phyloP scores from a whole-genome alignment of 2,329 filamentous ascomycete species.

The Botrytis porri region DNA sequence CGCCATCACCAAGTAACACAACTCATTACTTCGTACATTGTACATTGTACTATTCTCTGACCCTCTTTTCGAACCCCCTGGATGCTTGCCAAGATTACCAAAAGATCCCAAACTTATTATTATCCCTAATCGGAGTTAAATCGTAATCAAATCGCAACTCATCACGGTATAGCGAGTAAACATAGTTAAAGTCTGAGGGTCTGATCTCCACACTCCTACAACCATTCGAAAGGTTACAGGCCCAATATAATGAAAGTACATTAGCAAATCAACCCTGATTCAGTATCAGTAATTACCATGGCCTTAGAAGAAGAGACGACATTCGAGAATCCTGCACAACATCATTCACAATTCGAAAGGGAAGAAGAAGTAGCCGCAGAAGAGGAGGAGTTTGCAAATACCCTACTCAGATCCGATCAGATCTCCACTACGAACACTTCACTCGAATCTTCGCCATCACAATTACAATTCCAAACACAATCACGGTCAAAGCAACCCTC shows the following conservation, averaged over 20 bases:
- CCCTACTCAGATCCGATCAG: neutral
- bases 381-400: neutral
- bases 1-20: neutral
- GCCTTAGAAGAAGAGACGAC: neutral
- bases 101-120: neutral
- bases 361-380: neutral
- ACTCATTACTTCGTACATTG: neutral
- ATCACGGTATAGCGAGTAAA: neutral
- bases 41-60: neutral
- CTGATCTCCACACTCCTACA: neutral
- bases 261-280: slow-evolving; percentile 12
- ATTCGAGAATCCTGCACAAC: neutral
- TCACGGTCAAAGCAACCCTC: neutral
- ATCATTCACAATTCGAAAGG: slow-evolving; percentile 11
- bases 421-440: slow-evolving; percentile 5
- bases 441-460: neutral
- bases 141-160: neutral
- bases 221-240: slow-evolving; percentile 10
- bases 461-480: neutral
- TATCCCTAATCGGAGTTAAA: neutral
- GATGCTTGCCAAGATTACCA: slow-evolving; percentile 1
- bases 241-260: slow-evolving; percentile 8
- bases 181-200: neutral
- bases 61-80: neutral
- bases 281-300: slow-evolving; percentile 9